These are phyloP conservation scores for Aphanomyces stellatus DNA, from an alignment of 352 stramenopile species.

Conservation along the genomic window DNA sequence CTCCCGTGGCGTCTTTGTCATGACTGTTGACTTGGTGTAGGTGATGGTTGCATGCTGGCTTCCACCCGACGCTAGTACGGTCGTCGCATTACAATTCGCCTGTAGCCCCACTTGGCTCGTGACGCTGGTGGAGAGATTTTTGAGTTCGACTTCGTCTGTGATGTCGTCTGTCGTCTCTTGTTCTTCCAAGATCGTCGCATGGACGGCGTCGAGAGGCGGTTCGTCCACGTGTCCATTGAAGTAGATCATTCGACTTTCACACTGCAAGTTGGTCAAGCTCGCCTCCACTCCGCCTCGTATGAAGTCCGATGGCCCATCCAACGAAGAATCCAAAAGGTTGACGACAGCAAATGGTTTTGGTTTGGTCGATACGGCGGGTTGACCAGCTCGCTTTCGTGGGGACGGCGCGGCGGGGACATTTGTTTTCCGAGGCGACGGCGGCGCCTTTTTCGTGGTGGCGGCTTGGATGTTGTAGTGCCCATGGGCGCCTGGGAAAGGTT, in stretches of 20 bases:
- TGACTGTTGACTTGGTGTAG: background rate
- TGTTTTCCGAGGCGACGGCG: background rate
- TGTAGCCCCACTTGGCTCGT: too few species aligned
- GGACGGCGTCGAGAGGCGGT: too few species aligned
- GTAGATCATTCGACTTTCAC: constrained; percentile 20
- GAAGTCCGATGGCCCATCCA: background rate
- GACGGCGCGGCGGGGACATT: background rate
- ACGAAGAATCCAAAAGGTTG: background rate
- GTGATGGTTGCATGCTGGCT: too few species aligned
- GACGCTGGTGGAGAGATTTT: background rate
- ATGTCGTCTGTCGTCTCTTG: background rate
- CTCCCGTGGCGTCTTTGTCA: background rate
- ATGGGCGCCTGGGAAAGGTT: constrained; percentile 7
- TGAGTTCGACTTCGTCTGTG: background rate
- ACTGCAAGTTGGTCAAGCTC: background rate
- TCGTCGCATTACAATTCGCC: too few species aligned
- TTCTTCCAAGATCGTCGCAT: too few species aligned
- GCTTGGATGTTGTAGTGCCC: constrained; percentile 3
- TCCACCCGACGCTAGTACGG: too few species aligned
- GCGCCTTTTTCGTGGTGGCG: background rate
- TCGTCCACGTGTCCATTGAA: constrained; percentile 6
- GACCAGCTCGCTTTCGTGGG: background rate
- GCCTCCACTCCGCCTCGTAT: background rate
- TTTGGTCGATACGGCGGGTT: background rate
- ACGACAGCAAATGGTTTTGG: background rate